Percentiles rank a stretch among this genome's conserved stretches.
phyloP scores from a whole-genome alignment of 345 rosid genomes.

The Gossypium sturtianum region DNA sequence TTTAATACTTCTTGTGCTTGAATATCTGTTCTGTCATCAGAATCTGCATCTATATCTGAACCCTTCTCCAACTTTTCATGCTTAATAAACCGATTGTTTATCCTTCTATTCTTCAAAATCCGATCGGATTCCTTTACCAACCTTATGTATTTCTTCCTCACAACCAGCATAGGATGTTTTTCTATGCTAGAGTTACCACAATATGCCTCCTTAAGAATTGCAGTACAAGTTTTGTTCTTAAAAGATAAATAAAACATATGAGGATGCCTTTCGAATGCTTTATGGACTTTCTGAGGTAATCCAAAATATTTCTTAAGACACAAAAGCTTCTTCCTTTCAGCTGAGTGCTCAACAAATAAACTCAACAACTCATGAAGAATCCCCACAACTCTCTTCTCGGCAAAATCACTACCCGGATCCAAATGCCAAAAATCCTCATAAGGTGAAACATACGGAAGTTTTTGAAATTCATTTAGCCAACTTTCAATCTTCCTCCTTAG shows the following conservation, averaged over 20 bases:
- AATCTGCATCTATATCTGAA: constrained; percentile 29
- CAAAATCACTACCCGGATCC: constrained; percentile 58
- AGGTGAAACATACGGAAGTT: constrained; percentile 71
- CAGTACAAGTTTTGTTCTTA: constrained; percentile 67
- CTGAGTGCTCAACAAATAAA: constrained; percentile 81
- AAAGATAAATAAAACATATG: constrained; percentile 69
- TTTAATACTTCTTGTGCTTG: too few relatives aligned
- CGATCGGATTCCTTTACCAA: constrained; percentile 51
- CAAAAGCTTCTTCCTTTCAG: constrained; percentile 64
- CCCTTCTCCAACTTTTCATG: constrained; percentile 26
- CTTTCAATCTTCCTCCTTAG: constrained; percentile 57
- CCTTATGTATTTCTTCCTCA: constrained; percentile 58
- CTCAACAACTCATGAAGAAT: constrained; percentile 78
- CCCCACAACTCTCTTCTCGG: constrained; percentile 85
- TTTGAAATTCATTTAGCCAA: constrained; percentile 70
- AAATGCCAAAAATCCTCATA: constrained; percentile 64
- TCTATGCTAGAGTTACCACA: constrained; percentile 36
- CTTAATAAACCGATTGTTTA: constrained; percentile 11
- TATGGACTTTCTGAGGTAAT: constrained; percentile 71
- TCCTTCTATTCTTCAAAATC: constrained; percentile 43
- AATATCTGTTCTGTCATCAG: constrained; percentile 14
- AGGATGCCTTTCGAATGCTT: constrained; percentile 88
- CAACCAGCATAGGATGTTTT: constrained; percentile 53
- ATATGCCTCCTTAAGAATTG: constrained; percentile 76
- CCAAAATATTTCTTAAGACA: constrained; percentile 72